A percentile compares a stretch with the other conserved stretches of the same genome.
phyloP scores from a whole-genome alignment of 441 rosid species.

The Mallotus japonicus region DNA sequence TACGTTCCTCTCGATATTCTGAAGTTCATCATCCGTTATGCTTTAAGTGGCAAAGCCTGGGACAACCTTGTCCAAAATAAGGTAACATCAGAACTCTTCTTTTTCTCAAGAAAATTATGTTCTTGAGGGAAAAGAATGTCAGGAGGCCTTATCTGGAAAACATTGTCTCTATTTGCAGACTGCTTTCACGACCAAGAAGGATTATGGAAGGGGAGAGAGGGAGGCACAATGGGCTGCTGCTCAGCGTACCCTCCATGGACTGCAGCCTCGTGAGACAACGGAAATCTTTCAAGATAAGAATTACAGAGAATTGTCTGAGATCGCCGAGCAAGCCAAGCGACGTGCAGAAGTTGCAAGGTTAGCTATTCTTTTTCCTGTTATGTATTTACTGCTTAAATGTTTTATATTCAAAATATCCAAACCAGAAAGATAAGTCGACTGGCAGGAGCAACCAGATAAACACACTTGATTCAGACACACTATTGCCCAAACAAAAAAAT shows the following conservation, averaged over 20 bases:
- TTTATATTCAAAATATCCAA: no score
- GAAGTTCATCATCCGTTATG: conserved; percentile 70
- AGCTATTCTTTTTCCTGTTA: no score
- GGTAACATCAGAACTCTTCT: conserved; percentile 26
- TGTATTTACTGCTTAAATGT: no score
- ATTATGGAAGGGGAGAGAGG: conserved; percentile 71
- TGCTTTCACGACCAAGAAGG: conserved; percentile 77
- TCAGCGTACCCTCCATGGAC: conserved; percentile 81
- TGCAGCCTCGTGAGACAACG: conserved; percentile 42
- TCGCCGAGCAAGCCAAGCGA: conserved; percentile 87
- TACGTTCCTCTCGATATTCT: conserved; percentile 80
- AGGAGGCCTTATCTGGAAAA: background rate
- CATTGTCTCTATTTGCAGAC: conserved; percentile 34
- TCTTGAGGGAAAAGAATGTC: background rate
- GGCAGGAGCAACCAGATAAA: no score
- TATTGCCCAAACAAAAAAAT: no score
- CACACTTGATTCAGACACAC: no score
- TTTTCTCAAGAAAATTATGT: background rate
- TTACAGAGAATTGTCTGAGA: conserved; percentile 55
- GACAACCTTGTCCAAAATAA: conserved; percentile 57
- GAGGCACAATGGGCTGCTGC: conserved; percentile 91
- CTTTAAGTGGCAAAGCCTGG: conserved; percentile 79
- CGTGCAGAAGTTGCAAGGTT: conserved; percentile 88
- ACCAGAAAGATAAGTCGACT: no score
- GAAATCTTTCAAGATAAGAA: conserved; percentile 45